phyloP scores from a whole-genome alignment of 139 green algal species.

The Volvox reticuliferus region DNA sequence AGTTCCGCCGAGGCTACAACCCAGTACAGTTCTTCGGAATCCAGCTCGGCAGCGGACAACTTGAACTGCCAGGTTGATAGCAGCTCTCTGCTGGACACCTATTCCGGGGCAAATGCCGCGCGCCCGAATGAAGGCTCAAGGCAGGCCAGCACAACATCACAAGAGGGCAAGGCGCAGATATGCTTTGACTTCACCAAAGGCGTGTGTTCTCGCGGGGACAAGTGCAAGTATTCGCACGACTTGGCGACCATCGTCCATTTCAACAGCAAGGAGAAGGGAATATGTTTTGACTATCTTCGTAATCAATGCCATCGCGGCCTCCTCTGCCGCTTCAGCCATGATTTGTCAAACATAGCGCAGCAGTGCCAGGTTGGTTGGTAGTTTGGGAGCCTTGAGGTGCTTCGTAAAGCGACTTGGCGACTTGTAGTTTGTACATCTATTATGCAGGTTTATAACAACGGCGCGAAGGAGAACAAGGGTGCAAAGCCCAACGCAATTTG shows the following conservation, averaged over 20 bases:
- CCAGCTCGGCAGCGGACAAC: constrained; percentile 26
- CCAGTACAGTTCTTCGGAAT: constrained; percentile 36
- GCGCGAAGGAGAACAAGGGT: constrained; percentile 41
- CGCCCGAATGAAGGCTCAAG: neutral
- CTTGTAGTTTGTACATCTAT: neutral
- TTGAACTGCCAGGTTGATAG: constrained; percentile 24
- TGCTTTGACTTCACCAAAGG: constrained; percentile 95
- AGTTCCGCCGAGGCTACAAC: constrained; percentile 34
- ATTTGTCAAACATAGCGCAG: constrained; percentile 82
- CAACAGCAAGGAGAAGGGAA: constrained; percentile 88
- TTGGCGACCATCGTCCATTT: constrained; percentile 82
- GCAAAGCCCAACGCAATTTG: constrained; percentile 77
- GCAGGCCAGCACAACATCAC: neutral
- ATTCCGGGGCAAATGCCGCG: neutral
- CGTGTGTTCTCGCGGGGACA: constrained; percentile 79
- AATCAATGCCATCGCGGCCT: constrained; percentile 84
- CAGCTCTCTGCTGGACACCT: neutral
- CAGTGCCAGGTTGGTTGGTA: constrained; percentile 68
- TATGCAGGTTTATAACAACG: constrained; percentile 56
- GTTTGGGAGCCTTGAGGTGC: neutral
- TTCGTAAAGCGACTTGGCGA: too few relatives aligned
- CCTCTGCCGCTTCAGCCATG: constrained; percentile 91
- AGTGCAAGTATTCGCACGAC: constrained; percentile 91
- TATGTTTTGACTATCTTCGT: constrained; percentile 93
- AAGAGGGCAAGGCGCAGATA: constrained; percentile 74